Base-by-base conservation (phyloP, 139 green algal species). In the Chlamydomonas asymmetrica region DNA sequence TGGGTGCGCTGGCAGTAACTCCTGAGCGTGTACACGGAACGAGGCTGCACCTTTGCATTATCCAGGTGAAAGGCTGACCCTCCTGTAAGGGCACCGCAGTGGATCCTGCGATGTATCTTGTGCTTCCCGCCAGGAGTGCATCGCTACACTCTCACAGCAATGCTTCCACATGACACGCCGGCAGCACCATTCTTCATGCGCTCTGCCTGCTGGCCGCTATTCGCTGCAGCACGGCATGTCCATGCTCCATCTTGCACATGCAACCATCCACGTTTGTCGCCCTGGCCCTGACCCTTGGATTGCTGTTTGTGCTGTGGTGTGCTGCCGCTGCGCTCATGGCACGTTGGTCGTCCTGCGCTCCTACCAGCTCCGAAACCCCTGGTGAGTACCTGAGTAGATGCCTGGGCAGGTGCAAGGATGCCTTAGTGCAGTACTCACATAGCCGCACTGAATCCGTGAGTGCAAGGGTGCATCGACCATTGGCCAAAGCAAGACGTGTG, bases 371-470 rank as follows among this genome's bases (percentile, higher is more conserved):
- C 73, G 77, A 43, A 89, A 87, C 63, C 84, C 80, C 6, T 89
- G 84, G 81, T 71, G 73, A 2, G 66, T 31, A 4, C 78, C 76
- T 78, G 80, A 85, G 65, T 85, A n/a, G n/a, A n/a, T n/a, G n/a
- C n/a, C n/a, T n/a, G n/a, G 80, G 80, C 68, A 75, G 68, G 68
- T 75, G 50, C 10, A 52, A n/a, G n/a, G n/a, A n/a, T n/a, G n/a
- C n/a, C n/a, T n/a, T n/a, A n/a, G n/a, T n/a, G n/a, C n/a, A n/a
- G n/a, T n/a, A n/a, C n/a, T n/a, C n/a, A n/a, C n/a, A n/a, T n/a
- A n/a, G n/a, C n/a, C n/a, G n/a, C n/a, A n/a, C n/a, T n/a, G n/a
- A n/a, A n/a, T n/a, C n/a, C n/a, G n/a, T n/a, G n/a, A n/a, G n/a
- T n/a, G n/a, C n/a, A n/a, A n/a, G n/a, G n/a, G n/a, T n/a, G n/a